Percentiles rank a stretch among this genome's conserved stretches.
Evolutionary conservation across 75 land plant species (phyloP).

Genomic region (Pinus taeda): DNA sequence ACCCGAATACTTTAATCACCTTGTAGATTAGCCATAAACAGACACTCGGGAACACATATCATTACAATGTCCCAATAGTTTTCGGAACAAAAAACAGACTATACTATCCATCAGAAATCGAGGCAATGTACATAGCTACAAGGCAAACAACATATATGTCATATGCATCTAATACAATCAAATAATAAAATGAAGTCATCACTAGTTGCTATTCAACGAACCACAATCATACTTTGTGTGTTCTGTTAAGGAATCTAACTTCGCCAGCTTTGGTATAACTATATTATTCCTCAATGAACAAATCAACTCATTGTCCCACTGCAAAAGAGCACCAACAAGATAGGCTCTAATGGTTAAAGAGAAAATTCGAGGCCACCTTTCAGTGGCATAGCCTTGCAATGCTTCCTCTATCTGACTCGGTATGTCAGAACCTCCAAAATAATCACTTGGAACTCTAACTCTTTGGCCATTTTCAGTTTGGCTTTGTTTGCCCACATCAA

Average conservation of each 20-base stretch:
- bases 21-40: no score
- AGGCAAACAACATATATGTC: no score
- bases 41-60: no score
- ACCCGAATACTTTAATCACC: no score
- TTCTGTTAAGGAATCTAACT: conserved; percentile 51
- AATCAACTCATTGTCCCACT: conserved; percentile 61
- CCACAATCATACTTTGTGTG: conserved; percentile 78
- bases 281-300: conserved; percentile 59
- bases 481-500: not conserved
- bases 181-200: not conserved
- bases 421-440: not conserved
- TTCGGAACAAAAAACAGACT: no score
- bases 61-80: no score
- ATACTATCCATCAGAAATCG: no score
- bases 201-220: conserved; percentile 10
- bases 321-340: conserved; percentile 60
- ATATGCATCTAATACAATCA: no score
- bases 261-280: conserved; percentile 52
- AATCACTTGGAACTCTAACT: no score
- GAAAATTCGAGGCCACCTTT: conserved; percentile 57
- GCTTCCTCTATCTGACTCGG: conserved; percentile 30
- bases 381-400: conserved; percentile 29
- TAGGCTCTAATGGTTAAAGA: conserved; percentile 67
- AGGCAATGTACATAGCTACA: no score
- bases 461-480: not conserved